Conservation (phyloP, 2,329 filamentous ascomycete genomes). For the Ceratocystis ficicola region DNA sequence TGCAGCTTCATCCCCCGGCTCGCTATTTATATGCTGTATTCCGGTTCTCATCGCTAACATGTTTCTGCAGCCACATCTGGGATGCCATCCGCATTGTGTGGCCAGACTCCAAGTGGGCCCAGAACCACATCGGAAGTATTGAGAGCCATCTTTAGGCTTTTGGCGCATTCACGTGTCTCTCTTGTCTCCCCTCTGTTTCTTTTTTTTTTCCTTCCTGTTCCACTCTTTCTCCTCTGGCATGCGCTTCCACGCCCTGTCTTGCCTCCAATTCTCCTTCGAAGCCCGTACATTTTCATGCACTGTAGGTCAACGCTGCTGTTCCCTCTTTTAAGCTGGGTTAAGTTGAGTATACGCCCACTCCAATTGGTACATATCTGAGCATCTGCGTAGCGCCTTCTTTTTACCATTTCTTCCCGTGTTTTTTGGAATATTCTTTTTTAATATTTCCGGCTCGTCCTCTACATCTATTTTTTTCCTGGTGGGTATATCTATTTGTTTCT, state of each 20-base stretch:
- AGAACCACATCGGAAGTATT: constrained; percentile 51
- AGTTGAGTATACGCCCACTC: background rate
- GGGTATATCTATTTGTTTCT: constrained; percentile 8
- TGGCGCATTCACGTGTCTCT: background rate
- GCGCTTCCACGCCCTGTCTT: background rate
- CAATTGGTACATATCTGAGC: constrained; percentile 3
- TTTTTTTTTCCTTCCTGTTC: background rate
- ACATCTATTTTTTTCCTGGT: background rate
- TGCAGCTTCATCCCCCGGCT: constrained; percentile 4
- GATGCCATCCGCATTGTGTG: constrained; percentile 84
- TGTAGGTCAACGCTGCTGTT: background rate
- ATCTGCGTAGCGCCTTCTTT: constrained; percentile 6
- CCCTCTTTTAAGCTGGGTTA: background rate
- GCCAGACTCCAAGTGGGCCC: constrained; percentile 79
- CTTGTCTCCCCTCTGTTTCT: constrained; percentile 4
- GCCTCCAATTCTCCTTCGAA: background rate
- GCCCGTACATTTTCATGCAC: constrained; percentile 8
- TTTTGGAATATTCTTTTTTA: constrained; percentile 13
- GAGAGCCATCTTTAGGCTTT: constrained; percentile 61
- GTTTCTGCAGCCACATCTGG: constrained; percentile 63
- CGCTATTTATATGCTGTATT: constrained; percentile 22
- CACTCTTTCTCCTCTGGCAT: background rate
- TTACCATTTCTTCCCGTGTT: constrained; percentile 4
- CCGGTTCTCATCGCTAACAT: constrained; percentile 22
- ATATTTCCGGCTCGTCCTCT: background rate